Conservation (phyloP, 768 basidiomycete species). For the Daedaleopsis sinensis region DNA sequence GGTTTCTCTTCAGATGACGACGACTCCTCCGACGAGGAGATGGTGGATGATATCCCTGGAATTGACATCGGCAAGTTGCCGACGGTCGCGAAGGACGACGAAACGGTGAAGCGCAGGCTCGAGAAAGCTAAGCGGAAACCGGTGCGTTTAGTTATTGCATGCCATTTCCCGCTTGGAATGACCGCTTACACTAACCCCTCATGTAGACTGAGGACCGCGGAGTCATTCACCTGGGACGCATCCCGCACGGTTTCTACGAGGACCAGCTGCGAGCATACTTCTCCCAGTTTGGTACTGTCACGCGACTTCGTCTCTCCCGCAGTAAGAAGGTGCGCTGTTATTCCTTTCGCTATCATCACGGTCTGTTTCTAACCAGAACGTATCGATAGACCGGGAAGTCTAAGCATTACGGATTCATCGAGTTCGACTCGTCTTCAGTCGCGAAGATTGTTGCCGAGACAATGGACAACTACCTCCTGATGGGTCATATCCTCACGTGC, state of each 20-base stretch:
- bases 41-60: constrained; percentile 51
- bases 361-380: neutral
- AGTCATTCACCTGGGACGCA: constrained; percentile 84
- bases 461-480: constrained; percentile 97
- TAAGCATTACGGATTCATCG: constrained; percentile 97
- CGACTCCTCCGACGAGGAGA: constrained; percentile 78
- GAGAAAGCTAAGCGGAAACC: constrained; percentile 61
- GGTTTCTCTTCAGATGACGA: constrained; percentile 81
- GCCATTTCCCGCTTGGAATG: neutral
- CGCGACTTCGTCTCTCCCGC: constrained; percentile 85
- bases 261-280: constrained; percentile 93
- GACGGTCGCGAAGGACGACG: constrained; percentile 88
- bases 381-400: constrained; percentile 83
- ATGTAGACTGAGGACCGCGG: constrained; percentile 69
- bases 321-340: constrained; percentile 76
- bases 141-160: constrained; percentile 45
- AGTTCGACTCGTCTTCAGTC: constrained; percentile 87
- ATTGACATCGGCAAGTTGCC: constrained; percentile 78
- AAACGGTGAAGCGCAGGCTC: constrained; percentile 61
- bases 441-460: constrained; percentile 97
- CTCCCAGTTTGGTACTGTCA: constrained; percentile 90
- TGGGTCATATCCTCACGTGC: constrained; percentile 93
- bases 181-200: neutral
- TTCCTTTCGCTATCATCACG: neutral
- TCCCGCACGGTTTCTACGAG: constrained; percentile 98